Conservation (phyloP, 106 monocot species). For the Alisma plantagoaquatica region DNA sequence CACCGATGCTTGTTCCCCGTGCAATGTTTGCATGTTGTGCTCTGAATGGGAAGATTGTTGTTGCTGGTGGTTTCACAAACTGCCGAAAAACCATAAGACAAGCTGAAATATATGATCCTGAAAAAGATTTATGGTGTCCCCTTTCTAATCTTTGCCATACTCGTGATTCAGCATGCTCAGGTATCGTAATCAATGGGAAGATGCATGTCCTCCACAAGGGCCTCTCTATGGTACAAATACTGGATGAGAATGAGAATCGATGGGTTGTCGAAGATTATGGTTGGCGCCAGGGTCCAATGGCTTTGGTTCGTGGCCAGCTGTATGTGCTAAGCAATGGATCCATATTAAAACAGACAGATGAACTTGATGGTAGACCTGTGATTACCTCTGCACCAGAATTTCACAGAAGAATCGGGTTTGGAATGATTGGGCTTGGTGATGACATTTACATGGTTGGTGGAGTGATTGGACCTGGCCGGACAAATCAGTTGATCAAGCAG, state of each 20-base stretch:
- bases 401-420: constrained; percentile 68
- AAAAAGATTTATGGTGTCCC: constrained; percentile 41
- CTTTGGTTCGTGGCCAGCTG: constrained; percentile 42
- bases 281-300: constrained; percentile 80
- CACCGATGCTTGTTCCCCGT: too few species aligned
- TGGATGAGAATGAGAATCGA: constrained; percentile 20
- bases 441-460: constrained; percentile 71
- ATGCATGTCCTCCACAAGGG: constrained; percentile 88
- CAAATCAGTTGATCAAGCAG: constrained; percentile 72
- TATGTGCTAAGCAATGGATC: constrained; percentile 60
- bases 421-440: constrained; percentile 70
- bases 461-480: constrained; percentile 64
- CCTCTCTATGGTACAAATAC: too few species aligned
- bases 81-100: constrained; percentile 58
- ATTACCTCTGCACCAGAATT: constrained; percentile 47
- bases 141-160: constrained; percentile 57
- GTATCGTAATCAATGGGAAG: constrained; percentile 50
- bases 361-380: constrained; percentile 7
- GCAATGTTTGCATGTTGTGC: too few species aligned
- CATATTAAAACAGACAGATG: constrained; percentile 37
- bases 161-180: constrained; percentile 63
- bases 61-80: constrained; percentile 80
- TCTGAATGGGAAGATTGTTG: constrained; percentile 57
- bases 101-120: constrained; percentile 72
- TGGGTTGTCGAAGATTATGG: constrained; percentile 69